A percentile compares a stretch with the other conserved stretches of the same genome.
These are phyloP conservation scores for Hypoxylon cercidicola DNA, from an alignment of 495 filamentous ascomycete genomes.

Conservation along the genomic window DNA sequence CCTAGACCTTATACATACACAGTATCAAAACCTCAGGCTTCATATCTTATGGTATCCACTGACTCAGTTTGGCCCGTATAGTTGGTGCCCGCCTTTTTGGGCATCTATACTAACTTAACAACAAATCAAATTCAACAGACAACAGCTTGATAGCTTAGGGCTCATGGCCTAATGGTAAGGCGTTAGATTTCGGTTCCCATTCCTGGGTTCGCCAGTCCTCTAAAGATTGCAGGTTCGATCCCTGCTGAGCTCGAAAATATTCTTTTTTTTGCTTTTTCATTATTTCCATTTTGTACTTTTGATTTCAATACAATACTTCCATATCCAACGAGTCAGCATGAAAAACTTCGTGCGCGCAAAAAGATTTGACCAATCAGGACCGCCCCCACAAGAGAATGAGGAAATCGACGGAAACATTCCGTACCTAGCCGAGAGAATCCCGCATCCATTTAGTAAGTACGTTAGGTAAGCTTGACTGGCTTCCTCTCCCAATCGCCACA, in stretches of 20 bases:
- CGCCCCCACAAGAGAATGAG: conserved; percentile 12
- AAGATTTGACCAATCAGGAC: conserved; percentile 21
- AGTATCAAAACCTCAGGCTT: too few relatives aligned
- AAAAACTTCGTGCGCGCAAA: not conserved
- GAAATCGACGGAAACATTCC: conserved; percentile 1
- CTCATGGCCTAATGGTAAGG: conserved; percentile 36
- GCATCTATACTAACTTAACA: too few relatives aligned
- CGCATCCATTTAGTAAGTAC: not conserved
- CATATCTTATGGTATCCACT: too few relatives aligned
- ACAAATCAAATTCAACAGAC: too few relatives aligned
- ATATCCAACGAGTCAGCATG: not conserved
- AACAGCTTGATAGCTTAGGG: too few relatives aligned
- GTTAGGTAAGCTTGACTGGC: too few relatives aligned
- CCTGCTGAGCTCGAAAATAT: conserved; percentile 38
- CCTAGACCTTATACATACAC: too few relatives aligned
- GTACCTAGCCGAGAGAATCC: conserved; percentile 5
- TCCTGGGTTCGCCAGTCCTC: conserved; percentile 11
- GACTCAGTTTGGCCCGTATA: too few relatives aligned
- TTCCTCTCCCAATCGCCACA: too few relatives aligned
- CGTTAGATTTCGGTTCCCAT: conserved; percentile 26
- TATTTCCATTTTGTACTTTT: not conserved
- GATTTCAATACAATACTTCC: not conserved
- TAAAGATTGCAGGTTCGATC: conserved; percentile 45
- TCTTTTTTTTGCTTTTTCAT: not conserved
- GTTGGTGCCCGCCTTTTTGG: too few relatives aligned